Evolutionary conservation across 345 rosid genomes (phyloP), one percentile per base, ranked within the genome.

Genomic region (Eucalyptus albens): DNA sequence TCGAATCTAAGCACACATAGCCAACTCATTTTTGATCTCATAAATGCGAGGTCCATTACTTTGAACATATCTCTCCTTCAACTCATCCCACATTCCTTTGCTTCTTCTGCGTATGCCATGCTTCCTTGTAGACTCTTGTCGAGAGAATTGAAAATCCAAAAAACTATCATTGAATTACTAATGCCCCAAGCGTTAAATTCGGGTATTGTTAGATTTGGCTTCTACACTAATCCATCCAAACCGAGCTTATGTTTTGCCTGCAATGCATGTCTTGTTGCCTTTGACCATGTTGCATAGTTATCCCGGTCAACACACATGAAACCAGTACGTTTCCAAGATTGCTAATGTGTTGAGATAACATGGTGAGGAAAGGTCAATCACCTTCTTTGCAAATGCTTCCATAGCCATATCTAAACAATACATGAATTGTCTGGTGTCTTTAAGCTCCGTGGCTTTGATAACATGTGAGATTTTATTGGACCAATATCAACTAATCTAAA

Each of bases 401-500:
- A 13, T 14, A 29, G 37, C 37, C 37, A 65, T 65, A 29, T n/a
- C 15, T 15, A 65, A 29, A 65, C 19, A 29, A 14, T 65, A 4
- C 1, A 1, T 3, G 4, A 65, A 53, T 53, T 65, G 37, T n/a
- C 19, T n/a, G 1, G 72, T n/a, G 72, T 7, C 2, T 65, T 65
- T n/a, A 12, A 29, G 4, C 10, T n/a, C 10, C 4, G 0, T 65
- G 37, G 11, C 26, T 53, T 53, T 8, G 26, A 53, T 21, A 53
- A 53, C 11, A 53, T 53, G 1, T 53, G 26, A 53, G 59, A 53
- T 53, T 53, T 53, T 53, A 4, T 21, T 3, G 2, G 2, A 53
- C 0, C 2, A 53, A 53, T 53, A 1, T 8, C 11, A 0, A 21
- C 0, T 4, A 0, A 21, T 53, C 59, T 53, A 21, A 53, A 21